Evolutionary conservation across 140 eudicot species (phyloP), one percentile per base, ranked within the genome.

Genomic region (Flaveria floridana): DNA sequence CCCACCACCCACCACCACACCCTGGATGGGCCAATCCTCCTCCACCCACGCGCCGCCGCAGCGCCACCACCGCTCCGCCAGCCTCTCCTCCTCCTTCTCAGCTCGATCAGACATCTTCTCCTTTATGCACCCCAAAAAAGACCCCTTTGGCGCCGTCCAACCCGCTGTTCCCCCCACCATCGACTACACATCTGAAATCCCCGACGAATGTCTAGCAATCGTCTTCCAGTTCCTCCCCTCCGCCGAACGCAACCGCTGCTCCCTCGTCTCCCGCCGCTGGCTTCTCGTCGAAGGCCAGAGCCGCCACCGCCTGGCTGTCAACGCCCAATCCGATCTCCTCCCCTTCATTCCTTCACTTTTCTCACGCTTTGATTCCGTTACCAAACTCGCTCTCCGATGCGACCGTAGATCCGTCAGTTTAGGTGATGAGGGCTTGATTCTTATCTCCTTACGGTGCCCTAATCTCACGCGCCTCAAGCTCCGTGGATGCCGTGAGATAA

Each of bases 401-500:
- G 79, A 74, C 72, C 72, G 79, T 1, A 61, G 70, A 59, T 73
- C 78, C 46, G 47, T 73, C 13, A 59, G 70, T 10, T 25, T 73
- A 25, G 14, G 37, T 3, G 79, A 74, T 48, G 72, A 74, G 16
- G 79, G 72, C 0, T 20, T 74, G 23, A 28, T 48, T 3, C 52
- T 74, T 1, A 74, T 74, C 51, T 74, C 79, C 15, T 10, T 47
- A 0, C 77, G 76, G 55, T 78, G 75, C 75, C 77, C 65, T 71
- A 71, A 72, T 16, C 79, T 82, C 65, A 55, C 65, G 53, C 79
- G 85, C 39, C 70, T 82, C 19, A 82, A 72, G 74, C 76, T 82
- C n/a, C 85, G 85, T 11, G 76, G 82, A 16, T 82, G 85, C 69
- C 82, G 82, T 1, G 82, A 77, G 37, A 21, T 82, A 2, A 77